These are phyloP conservation scores for Hemileccinum rubropunctum DNA, from an alignment of 768 basidiomycete genomes.

Conservation along the genomic window DNA sequence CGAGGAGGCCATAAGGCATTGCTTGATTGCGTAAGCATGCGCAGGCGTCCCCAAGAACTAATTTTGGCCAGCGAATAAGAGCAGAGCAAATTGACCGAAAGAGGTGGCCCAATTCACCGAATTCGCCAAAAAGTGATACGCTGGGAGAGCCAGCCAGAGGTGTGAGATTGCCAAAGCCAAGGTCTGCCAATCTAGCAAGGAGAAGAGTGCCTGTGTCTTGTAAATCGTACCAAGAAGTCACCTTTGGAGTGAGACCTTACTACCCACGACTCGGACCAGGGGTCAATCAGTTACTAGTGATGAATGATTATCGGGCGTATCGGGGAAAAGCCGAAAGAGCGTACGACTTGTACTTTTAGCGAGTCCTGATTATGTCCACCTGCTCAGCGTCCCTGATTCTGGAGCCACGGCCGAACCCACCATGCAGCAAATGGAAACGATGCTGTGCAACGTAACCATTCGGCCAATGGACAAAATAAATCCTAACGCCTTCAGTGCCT, in stretches of 20 bases:
- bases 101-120: background rate
- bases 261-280: no score
- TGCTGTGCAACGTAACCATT: constrained; percentile 5
- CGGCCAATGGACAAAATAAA: background rate
- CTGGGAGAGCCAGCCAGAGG: background rate
- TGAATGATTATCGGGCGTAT: background rate
- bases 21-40: constrained; percentile 7
- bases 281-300: no score
- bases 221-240: background rate
- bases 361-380: constrained; percentile 7
- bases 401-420: constrained; percentile 1
- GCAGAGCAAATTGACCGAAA: background rate
- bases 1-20: constrained; percentile 15
- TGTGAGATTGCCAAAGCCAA: background rate
- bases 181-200: background rate
- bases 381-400: background rate
- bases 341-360: background rate
- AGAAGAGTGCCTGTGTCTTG: background rate
- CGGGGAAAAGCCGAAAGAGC: background rate
- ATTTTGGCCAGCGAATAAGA: background rate
- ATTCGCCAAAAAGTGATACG: background rate
- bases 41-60: background rate
- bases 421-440: background rate
- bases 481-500: background rate
- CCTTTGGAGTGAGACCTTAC: background rate